Evolutionary conservation across 208 protist species (phyloP).

Genomic region (Trypanosoma lewisi): DNA sequence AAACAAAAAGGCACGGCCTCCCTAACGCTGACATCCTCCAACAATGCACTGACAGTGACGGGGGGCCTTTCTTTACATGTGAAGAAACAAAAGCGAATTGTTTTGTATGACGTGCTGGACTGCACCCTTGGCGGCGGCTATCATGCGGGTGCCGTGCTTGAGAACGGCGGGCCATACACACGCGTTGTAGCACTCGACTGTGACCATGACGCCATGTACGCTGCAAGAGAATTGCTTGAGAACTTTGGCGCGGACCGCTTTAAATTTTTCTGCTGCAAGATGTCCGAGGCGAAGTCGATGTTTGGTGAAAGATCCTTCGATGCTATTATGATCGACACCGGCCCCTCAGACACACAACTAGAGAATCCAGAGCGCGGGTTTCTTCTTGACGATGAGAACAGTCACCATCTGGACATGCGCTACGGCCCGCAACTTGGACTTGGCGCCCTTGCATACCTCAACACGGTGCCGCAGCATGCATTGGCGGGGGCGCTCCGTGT

Average conservation of each 20-base stretch:
- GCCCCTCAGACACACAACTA: conserved; percentile 73
- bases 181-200: conserved; percentile 86
- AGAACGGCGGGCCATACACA: conserved; percentile 81
- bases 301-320: conserved; percentile 87
- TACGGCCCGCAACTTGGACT: conserved; percentile 52
- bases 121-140: conserved; percentile 85
- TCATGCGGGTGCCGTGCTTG: conserved; percentile 75
- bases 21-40: conserved; percentile 19
- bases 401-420: conserved; percentile 80
- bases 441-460: conserved; percentile 74
- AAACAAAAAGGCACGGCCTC: neutral
- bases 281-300: conserved; percentile 80
- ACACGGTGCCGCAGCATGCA: conserved; percentile 69
- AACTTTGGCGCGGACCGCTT: conserved; percentile 76
- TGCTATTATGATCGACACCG: conserved; percentile 85
- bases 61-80: conserved; percentile 15
- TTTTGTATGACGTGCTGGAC: conserved; percentile 85
- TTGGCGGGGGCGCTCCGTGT: conserved; percentile 43
- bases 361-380: conserved; percentile 79
- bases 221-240: conserved; percentile 42
- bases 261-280: conserved; percentile 63
- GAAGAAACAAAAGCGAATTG: conserved; percentile 47
- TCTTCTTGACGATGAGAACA: conserved; percentile 60
- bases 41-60: conserved; percentile 24
- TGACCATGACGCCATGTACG: conserved; percentile 42